Base-by-base conservation (phyloP, 2,329 filamentous ascomycete genomes). In the Gnomoniopsis sp. region DNA sequence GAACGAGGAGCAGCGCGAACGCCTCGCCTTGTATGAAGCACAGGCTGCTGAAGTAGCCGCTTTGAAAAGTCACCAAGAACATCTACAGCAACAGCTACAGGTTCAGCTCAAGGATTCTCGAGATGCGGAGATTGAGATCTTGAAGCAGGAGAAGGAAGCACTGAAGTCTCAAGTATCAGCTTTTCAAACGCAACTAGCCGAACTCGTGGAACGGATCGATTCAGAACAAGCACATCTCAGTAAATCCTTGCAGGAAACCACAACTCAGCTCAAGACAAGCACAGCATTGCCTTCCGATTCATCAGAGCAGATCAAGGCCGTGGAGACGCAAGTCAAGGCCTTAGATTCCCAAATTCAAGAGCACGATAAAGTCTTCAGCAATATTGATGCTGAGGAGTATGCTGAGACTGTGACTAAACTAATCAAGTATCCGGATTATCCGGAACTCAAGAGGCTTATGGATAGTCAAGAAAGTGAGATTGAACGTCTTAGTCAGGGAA, bases 321-420 rank as follows among this genome's bases (percentile, higher is more conserved):
- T 58, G 14, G 34, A 23, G 19, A 33, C n/a, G 30, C 30, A 34
- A 14, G 8, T 59, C 33, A 48, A 30, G 14, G 36, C 19, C 19
- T 4, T 61, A 53, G 36, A 55, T 12, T 23, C 23, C 1, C 19
- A 30, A 21, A 38, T 62, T 36, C 22, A 57, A 10, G 17, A 49
- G 4, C 53, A 56, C 33, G 59, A 56, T 3, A 11, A 2, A 3
- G 23, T 46, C 7, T 23, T 62, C 11, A 15, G 48, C 33, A 49
- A 44, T 6, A 53, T 62, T 41, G 57, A 57, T 26, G 41, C 49
- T 15, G 56, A 59, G 21, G 38, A 33, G 8, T 48, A 53, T 15
- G 34, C 47, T n/a, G 38, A 62, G 1, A 14, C 36, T 8, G 41
- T 59, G n/a, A 21, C 44, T 4, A 58, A 58, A 23, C 10, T 53